These are phyloP conservation scores for Pseudopyricularia cyperi DNA, from an alignment of 2,329 filamentous ascomycete genomes.

Conservation along the genomic window DNA sequence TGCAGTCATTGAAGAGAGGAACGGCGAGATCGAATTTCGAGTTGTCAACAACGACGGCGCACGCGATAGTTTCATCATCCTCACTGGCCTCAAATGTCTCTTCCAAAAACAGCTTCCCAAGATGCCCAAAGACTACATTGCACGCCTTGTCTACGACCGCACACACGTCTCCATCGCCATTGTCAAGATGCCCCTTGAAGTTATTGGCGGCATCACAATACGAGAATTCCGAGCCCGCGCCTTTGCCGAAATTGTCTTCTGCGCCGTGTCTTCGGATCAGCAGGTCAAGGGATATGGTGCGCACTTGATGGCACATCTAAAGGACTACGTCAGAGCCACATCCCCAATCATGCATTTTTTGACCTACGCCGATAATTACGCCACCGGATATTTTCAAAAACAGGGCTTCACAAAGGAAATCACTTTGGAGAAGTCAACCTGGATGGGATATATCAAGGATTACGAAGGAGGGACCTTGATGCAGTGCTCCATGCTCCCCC, in stretches of 20 bases:
- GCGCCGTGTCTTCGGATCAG: constrained; percentile 64
- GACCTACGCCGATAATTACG: constrained; percentile 69
- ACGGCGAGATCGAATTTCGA: constrained; percentile 61
- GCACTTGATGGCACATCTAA: constrained; percentile 65
- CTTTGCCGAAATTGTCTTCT: constrained; percentile 70
- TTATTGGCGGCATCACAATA: constrained; percentile 60
- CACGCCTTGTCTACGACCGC: constrained; percentile 60
- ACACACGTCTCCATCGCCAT: constrained; percentile 66
- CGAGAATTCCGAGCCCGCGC: constrained; percentile 57
- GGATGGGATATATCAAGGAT: constrained; percentile 76
- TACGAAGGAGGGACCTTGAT: constrained; percentile 71
- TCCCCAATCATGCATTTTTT: constrained; percentile 68
- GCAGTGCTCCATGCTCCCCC: constrained; percentile 67
- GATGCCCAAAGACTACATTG: constrained; percentile 72
- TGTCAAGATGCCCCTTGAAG: constrained; percentile 59
- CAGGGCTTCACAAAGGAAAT: constrained; percentile 72
- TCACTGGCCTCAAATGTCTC: constrained; percentile 66
- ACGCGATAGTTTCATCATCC: constrained; percentile 55
- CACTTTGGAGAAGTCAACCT: constrained; percentile 54
- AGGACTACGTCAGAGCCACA: constrained; percentile 66
- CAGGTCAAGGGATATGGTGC: constrained; percentile 70
- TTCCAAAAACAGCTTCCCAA: constrained; percentile 70
- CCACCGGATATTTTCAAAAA: constrained; percentile 70
- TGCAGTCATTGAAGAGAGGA: constrained; percentile 60
- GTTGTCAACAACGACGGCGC: constrained; percentile 65